Base-by-base conservation (phyloP, 2,329 filamentous ascomycete species). In the Cercospora nicotianae region DNA sequence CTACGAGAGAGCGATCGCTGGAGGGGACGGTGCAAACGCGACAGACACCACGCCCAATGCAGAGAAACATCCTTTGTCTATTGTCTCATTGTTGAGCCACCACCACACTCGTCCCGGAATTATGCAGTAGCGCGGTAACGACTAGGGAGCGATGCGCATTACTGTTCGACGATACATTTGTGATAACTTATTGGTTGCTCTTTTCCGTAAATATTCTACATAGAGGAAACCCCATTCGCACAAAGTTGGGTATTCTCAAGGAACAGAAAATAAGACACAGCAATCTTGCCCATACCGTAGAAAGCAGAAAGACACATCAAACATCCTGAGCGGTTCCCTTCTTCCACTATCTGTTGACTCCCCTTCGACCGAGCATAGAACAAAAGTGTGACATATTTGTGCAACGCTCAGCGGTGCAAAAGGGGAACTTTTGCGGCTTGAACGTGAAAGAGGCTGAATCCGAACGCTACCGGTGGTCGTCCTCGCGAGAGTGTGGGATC, bases 181-280 rank as follows among this genome's bases (percentile, higher is more conserved):
- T 36, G 36, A 18, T 64, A 26, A 63, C 28, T 53, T 63, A 23
- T 58, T 57, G 10, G 20, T 58, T 64, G 53, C 62, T 59, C 55
- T 45, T 64, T 42, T 63, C 51, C 48, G 42, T 55, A 58, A 64
- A 33, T 64, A 64, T 42, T 64, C 53, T 64, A 64, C 62, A 64
- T 48, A 64, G 62, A 63, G 62, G 30, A 64, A 45, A 36, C 28
- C 48, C 60, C 60, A 53, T 33, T 20, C 60, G 45, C 60, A 63
- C 60, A 63, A 62, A 53, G 18, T 63, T 64, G 62, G 48, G 62
- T 64, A 58, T 30, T 23, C 62, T 39, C 62, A 23, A 45, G 33
- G 62, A 58, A 39, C 20, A 64, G 53, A 58, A 39, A 39, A 58
- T 51, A 58, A 39, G 31, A 57, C 18, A 57, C 45, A 48, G 53